Evolutionary conservation across 352 stramenopile species (phyloP), one percentile per base, ranked within the genome.

Genomic region (Globisporangium ultimum): DNA sequence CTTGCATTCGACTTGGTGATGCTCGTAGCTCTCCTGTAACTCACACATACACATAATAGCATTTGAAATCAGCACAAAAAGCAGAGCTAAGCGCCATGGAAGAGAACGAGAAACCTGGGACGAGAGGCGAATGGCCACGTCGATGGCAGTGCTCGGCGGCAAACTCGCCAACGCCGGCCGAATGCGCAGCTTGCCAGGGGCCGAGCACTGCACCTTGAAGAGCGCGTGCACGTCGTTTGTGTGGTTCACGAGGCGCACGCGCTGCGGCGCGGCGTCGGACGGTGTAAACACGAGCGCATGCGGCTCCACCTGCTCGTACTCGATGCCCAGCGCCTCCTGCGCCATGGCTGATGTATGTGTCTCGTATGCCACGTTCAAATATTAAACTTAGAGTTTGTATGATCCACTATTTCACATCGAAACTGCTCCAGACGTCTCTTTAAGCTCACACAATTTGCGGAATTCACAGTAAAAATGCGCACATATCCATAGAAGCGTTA

Each of bases 171-270:
- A 21, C 21, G 65, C 53, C 1, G 70, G 72, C 13, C 66, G 70
- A 46, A 82, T 72, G 20, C 75, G 70, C 13, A 84, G 69, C 24
- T 65, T 70, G 17, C 55, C 65, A 43, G 71, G 67, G 6, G 60
- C 65, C 20, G 72, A 80, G 61, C 68, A 67, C 45, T 80, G 76
- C 24, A 85, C 64, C 60, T 83, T 83, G 60, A 80, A 76, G 15
- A 83, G 55, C 21, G 60, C 59, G 20, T 24, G 14, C 24, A 17
- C 9, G 42, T 64, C 61, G 41, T 36, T 61, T 48, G 24, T 58
- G 15, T 24, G 58, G 47, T 70, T 70, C 9, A 20, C 28, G n/a
- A 70, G 28, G 0, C 24, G 20, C 32, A 73, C 14, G 11, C 34
- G 17, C 55, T 67, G 58, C 21, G 59, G 7, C 6, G 41, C n/a